A percentile compares a stretch with the other conserved stretches of the same genome.
Conservation (phyloP, 1,284 basidiomycete species). For the Heterobasidion annosum region DNA sequence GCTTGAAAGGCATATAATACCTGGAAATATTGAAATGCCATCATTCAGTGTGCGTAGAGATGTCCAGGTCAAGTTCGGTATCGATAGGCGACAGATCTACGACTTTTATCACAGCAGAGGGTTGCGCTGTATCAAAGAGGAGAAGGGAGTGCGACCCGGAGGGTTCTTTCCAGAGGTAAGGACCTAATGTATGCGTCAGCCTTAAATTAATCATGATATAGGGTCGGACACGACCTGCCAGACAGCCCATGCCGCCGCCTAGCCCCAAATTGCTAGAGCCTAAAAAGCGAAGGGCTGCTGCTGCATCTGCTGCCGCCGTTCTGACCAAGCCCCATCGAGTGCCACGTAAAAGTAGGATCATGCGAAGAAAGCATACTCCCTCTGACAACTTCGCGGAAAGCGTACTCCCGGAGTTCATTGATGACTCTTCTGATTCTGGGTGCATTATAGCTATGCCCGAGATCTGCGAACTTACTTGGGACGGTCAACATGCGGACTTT, state of each 20-base stretch:
- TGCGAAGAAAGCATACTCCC: conserved; percentile 1
- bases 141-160: conserved; percentile 24
- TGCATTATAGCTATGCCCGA: not conserved
- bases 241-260: conserved; percentile 2
- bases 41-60: conserved; percentile 58
- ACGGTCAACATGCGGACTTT: conserved; percentile 1
- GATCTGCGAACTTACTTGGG: not conserved
- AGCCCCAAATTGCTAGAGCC: conserved; percentile 4
- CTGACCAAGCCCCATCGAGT: conserved; percentile 5
- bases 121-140: conserved; percentile 22
- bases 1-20: conserved; percentile 53
- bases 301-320: not conserved
- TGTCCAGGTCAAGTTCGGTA: conserved; percentile 55
- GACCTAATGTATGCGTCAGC: not conserved
- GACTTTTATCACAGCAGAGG: conserved; percentile 66
- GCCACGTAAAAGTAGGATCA: conserved; percentile 7
- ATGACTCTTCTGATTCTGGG: not conserved
- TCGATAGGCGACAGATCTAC: conserved; percentile 66
- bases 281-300: conserved; percentile 9
- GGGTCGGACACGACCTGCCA: conserved; percentile 7
- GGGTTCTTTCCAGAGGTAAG: conserved; percentile 9
- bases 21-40: conserved; percentile 65
- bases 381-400: not conserved
- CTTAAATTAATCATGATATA: not conserved
- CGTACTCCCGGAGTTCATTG: not conserved